Conservation (phyloP, 1,139 yeast genomes). For the Nakaseomyces kungkrabaensis region DNA sequence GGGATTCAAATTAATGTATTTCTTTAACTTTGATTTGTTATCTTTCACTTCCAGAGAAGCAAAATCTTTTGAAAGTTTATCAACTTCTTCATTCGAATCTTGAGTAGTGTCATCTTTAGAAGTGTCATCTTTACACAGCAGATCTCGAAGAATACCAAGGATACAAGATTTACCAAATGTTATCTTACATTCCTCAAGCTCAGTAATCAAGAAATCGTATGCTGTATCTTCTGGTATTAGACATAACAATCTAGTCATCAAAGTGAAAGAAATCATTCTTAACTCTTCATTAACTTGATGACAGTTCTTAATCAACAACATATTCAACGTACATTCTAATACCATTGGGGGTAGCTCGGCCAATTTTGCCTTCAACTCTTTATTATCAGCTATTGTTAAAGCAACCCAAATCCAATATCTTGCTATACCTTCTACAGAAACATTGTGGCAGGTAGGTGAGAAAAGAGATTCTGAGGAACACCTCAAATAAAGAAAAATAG, state of each 20-base stretch:
- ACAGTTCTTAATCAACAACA: conserved; percentile 34
- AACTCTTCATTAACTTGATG: conserved; percentile 20
- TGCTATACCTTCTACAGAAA: conserved; percentile 33
- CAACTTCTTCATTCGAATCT: not conserved
- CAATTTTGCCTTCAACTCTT: conserved; percentile 22
- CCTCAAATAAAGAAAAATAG: conserved; percentile 29
- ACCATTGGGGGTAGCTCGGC: conserved; percentile 26
- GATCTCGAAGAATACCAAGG: conserved; percentile 60
- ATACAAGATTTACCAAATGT: conserved; percentile 49
- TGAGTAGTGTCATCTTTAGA: not conserved
- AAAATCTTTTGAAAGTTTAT: conserved; percentile 6
- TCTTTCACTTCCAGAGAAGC: conserved; percentile 7
- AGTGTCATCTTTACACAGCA: conserved; percentile 30
- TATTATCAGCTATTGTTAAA: conserved; percentile 26
- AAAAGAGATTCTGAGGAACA: conserved; percentile 31
- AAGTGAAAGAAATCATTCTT: conserved; percentile 35
- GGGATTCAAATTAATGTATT: conserved; percentile 15
- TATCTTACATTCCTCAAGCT: conserved; percentile 59
- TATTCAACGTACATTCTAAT: conserved; percentile 37
- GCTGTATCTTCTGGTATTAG: conserved; percentile 46
- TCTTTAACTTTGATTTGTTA: not conserved
- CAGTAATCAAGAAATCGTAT: conserved; percentile 53
- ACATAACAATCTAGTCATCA: conserved; percentile 49
- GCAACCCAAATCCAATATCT: conserved; percentile 39
- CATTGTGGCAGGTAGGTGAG: conserved; percentile 16